These are phyloP conservation scores for Aegilops bicornis DNA, from an alignment of 176 grass and related monocot species.

Conservation along the genomic window DNA sequence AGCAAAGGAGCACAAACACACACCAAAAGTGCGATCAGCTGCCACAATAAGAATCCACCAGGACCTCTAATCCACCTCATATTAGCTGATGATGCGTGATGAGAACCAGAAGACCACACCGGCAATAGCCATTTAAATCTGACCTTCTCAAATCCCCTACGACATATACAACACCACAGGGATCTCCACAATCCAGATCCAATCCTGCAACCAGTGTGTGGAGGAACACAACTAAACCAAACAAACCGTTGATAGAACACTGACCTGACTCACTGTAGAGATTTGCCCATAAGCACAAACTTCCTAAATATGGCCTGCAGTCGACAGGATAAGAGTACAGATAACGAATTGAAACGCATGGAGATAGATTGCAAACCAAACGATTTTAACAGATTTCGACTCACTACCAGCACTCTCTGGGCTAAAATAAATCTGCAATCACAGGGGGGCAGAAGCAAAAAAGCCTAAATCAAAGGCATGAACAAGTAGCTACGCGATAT, in stretches of 20 bases:
- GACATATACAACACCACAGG: neutral
- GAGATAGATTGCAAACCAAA: neutral
- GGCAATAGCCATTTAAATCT: neutral
- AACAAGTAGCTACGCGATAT: neutral
- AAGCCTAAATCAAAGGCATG: neutral
- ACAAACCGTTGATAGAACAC: neutral
- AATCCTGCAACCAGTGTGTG: slow-evolving; percentile 24
- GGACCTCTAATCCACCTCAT: no score
- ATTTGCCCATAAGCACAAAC: no score
- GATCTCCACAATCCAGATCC: neutral
- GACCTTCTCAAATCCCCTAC: slow-evolving; percentile 9
- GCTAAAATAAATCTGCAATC: neutral
- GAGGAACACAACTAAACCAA: neutral
- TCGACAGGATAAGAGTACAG: neutral
- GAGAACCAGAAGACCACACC: neutral
- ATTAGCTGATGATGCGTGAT: no score
- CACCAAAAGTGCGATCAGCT: no score
- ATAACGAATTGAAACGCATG: neutral
- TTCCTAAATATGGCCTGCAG: neutral
- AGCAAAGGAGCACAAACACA: no score
- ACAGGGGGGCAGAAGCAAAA: neutral
- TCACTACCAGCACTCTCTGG: neutral
- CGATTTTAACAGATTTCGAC: neutral
- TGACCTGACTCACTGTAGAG: neutral
- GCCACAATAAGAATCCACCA: no score